phyloP scores from a whole-genome alignment of 2,329 filamentous ascomycete species.

The Monosporascus ibericus region DNA sequence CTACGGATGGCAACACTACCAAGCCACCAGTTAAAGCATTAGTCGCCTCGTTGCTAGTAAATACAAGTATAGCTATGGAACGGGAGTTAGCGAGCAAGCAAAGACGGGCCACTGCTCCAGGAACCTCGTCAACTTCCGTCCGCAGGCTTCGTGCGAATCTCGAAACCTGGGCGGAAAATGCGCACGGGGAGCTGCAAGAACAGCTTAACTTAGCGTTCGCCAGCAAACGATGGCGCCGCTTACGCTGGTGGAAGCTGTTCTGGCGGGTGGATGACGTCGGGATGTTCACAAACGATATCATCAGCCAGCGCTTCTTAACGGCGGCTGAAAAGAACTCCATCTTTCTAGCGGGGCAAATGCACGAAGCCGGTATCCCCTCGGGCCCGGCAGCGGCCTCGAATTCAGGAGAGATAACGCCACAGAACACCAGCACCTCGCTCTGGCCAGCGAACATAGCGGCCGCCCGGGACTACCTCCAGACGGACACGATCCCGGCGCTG shows the following conservation, averaged over 20 bases:
- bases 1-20: constrained; percentile 37
- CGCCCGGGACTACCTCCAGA: constrained; percentile 60
- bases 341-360: constrained; percentile 72
- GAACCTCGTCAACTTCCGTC: constrained; percentile 32
- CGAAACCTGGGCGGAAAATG: constrained; percentile 67
- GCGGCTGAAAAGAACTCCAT: constrained; percentile 76
- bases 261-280: constrained; percentile 91
- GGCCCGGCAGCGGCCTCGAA: neutral
- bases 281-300: constrained; percentile 73
- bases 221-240: constrained; percentile 68
- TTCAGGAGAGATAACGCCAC: neutral
- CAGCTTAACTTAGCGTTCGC: constrained; percentile 73
- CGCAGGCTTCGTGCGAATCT: constrained; percentile 53
- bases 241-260: constrained; percentile 92
- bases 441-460: constrained; percentile 74
- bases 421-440: constrained; percentile 16
- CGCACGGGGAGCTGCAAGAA: constrained; percentile 76
- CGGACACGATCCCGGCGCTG: constrained; percentile 62
- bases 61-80: constrained; percentile 44
- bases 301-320: constrained; percentile 70
- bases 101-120: constrained; percentile 24
- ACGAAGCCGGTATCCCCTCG: constrained; percentile 34
- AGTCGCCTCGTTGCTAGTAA: constrained; percentile 59
- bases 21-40: constrained; percentile 62
- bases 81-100: constrained; percentile 38